A percentile compares a stretch with the other conserved stretches of the same genome.
Conservation (phyloP, 306 rosid genomes). For the Vigna trinervia region DNA sequence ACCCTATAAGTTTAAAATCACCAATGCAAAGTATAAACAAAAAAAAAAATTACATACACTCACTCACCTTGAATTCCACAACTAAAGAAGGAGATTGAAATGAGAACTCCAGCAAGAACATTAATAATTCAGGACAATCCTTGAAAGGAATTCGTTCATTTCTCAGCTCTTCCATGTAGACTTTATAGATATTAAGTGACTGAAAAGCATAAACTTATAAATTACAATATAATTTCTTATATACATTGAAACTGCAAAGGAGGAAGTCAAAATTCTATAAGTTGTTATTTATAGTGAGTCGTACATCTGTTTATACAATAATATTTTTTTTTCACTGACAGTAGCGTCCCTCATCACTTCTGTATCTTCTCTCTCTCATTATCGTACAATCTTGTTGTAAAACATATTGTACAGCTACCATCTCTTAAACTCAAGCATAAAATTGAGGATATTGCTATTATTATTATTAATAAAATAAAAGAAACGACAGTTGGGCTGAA, state of each 20-base stretch:
- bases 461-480: background rate
- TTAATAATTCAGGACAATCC: constrained; percentile 75
- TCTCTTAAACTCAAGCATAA: background rate
- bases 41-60: background rate
- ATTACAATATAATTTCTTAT: background rate
- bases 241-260: constrained; percentile 5
- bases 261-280: background rate
- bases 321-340: background rate
- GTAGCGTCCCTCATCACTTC: background rate
- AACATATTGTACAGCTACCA: background rate
- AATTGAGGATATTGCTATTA: constrained; percentile 20
- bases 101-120: constrained; percentile 76
- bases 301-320: too few species aligned
- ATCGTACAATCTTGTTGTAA: background rate
- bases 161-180: constrained; percentile 74
- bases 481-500: constrained; percentile 40
- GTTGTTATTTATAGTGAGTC: background rate
- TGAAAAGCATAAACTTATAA: constrained; percentile 44
- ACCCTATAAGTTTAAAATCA: constrained; percentile 23
- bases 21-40: background rate
- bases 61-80: constrained; percentile 76
- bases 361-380: background rate
- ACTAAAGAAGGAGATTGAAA: constrained; percentile 59
- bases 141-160: constrained; percentile 67
- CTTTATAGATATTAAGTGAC: constrained; percentile 68